Conservation (phyloP, 306 rosid species). For the Vicia villosa region DNA sequence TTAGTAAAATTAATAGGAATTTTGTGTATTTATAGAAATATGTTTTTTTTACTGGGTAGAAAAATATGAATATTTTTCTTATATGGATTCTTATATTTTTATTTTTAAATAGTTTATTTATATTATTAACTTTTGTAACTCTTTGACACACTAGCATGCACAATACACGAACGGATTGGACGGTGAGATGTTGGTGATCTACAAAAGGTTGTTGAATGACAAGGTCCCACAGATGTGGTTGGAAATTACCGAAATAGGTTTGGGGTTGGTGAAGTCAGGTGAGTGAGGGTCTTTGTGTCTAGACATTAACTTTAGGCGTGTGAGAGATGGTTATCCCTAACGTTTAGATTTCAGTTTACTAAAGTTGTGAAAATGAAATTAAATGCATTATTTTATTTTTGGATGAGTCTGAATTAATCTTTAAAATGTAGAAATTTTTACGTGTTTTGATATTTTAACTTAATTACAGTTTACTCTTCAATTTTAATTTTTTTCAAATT, state of each 20-base stretch:
- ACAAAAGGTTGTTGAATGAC: conserved; percentile 7
- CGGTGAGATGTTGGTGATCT: conserved; percentile 21
- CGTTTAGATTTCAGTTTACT: too few species aligned
- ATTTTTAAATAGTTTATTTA: neutral
- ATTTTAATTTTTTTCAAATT: too few species aligned
- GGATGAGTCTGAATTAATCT: too few species aligned
- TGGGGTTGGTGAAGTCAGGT: conserved; percentile 45
- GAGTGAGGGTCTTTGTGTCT: conserved; percentile 3
- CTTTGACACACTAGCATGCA: neutral
- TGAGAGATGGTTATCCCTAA: conserved; percentile 29
- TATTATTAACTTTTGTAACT: neutral
- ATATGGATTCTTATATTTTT: too few species aligned
- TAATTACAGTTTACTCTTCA: too few species aligned
- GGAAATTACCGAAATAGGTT: conserved; percentile 26
- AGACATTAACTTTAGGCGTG: neutral
- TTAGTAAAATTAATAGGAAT: neutral
- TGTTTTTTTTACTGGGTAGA: too few species aligned
- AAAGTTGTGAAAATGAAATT: too few species aligned
- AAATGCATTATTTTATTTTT: too few species aligned
- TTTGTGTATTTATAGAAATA: conserved; percentile 15
- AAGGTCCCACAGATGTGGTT: conserved; percentile 27
- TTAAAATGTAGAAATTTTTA: too few species aligned
- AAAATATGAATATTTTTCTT: too few species aligned
- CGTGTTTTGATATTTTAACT: too few species aligned
- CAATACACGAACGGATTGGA: neutral